Base-by-base conservation (phyloP, 495 filamentous ascomycete species). In the Pyronema omphalodes region DNA sequence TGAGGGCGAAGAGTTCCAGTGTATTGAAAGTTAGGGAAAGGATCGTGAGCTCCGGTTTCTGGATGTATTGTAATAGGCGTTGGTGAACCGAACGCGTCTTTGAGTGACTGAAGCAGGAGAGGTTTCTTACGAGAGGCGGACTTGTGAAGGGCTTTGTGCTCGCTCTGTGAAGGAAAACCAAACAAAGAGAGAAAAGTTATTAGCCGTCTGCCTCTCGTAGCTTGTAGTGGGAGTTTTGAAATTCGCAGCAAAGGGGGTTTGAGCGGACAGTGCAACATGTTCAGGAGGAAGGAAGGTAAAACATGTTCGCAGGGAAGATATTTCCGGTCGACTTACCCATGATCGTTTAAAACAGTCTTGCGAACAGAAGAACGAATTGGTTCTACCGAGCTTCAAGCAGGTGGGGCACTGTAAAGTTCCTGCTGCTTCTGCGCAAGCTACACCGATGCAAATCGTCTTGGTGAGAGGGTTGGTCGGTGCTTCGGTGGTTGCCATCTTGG, bases 291-390 rank as follows among this genome's bases (percentile, higher is more conserved):
- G 44, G 23, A 59, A 35, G 44, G 23, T 1, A 1, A 29, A 29
- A 29, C 23, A 29, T 37, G 5, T 17, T 15, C 1, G n/a, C 3
- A 50, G 62, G 23, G 23, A 29, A 29, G 23, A 29, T 29, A 29
- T 29, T 5, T 29, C 23, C 23, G 23, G 23, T 29, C 23, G 5
- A 52, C 82, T 65, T 77, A 96, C 91, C 91, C 91, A 98, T 71
- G 86, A 96, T 65, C 78, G 79, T 74, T 94, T 96, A 72, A 98
- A 98, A 75, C 91, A 98, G 62, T 96, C 93, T 66, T 98, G 93
- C 9, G 87, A 87, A 72, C 91, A 98, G 73, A 96, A 98, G 68
- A 78, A 94, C 70, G 86, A 91, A 65, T 89, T 44, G 6, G 52
- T 86, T 62, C 83, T 88, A 47, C 84, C 88, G 50, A 84, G 68